Evolutionary conservation across 768 basidiomycete species (phyloP).

Genomic region (Aureoboletus auriporus): DNA sequence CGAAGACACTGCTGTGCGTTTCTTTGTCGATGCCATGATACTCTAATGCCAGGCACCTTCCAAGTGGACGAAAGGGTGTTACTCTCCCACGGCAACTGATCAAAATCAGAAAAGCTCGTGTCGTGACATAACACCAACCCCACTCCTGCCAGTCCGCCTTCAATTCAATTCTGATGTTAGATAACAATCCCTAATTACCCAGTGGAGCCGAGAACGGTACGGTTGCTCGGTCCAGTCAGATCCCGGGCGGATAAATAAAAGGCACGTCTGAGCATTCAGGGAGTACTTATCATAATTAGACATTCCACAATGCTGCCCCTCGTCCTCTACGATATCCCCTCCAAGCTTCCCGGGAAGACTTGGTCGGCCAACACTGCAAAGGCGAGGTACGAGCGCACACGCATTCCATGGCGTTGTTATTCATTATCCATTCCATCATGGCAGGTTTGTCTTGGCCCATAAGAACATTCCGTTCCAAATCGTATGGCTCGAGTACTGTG

Average conservation of each 20-base stretch:
- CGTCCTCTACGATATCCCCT: constrained; percentile 36
- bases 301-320: constrained; percentile 22
- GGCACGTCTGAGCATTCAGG: not conserved
- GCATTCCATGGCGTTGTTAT: not conserved
- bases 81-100: too few relatives aligned
- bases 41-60: too few relatives aligned
- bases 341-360: constrained; percentile 23
- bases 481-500: constrained; percentile 32
- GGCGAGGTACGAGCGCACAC: constrained; percentile 25
- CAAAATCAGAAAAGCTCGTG: too few relatives aligned
- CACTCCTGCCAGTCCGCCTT: too few relatives aligned
- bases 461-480: constrained; percentile 33
- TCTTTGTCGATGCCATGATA: constrained; percentile 31
- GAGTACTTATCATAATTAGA: not conserved
- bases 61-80: too few relatives aligned
- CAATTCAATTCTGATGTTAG: too few relatives aligned
- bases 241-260: constrained; percentile 1
- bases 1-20: constrained; percentile 20
- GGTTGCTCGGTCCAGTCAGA: too few relatives aligned
- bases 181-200: too few relatives aligned
- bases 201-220: too few relatives aligned
- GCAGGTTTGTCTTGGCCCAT: constrained; percentile 29
- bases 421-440: not conserved
- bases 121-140: too few relatives aligned
- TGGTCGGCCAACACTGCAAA: constrained; percentile 39